Percentiles rank a stretch among this genome's conserved stretches.
These are phyloP conservation scores for Cyphellophora europaea DNA, from an alignment of 2,329 filamentous ascomycete species.

Conservation along the genomic window DNA sequence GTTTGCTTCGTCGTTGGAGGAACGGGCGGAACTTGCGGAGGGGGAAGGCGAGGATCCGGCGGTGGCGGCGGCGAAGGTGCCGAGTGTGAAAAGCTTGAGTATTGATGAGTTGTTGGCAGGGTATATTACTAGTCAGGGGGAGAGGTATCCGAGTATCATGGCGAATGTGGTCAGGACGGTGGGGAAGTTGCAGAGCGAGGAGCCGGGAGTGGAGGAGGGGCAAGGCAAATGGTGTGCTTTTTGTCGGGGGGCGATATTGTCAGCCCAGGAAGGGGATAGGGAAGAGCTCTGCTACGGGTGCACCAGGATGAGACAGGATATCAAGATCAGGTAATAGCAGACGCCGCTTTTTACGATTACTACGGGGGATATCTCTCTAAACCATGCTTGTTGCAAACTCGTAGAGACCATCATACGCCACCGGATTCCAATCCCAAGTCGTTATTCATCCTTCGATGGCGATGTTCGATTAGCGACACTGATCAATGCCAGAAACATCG, in stretches of 20 bases:
- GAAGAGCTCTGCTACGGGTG: slow-evolving; percentile 33
- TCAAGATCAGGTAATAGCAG: slow-evolving; percentile 6
- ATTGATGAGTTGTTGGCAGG: slow-evolving; percentile 85
- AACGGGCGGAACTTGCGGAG: slow-evolving; percentile 22
- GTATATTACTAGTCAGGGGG: slow-evolving; percentile 80
- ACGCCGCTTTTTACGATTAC: no score
- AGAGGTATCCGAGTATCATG: slow-evolving; percentile 81
- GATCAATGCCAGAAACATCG: no score
- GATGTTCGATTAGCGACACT: no score
- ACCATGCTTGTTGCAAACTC: no score
- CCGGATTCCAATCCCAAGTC: no score
- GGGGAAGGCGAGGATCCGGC: slow-evolving; percentile 18
- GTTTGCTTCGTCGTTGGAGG: slow-evolving; percentile 45
- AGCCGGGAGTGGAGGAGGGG: slow-evolving; percentile 38
- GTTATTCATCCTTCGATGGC: no score
- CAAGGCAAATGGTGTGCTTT: slow-evolving; percentile 52
- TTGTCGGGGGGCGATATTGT: slow-evolving; percentile 34
- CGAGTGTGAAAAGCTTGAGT: slow-evolving; percentile 59
- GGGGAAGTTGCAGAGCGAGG: slow-evolving; percentile 56
- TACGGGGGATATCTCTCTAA: no score
- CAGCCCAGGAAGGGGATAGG: slow-evolving; percentile 35
- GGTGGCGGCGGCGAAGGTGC: slow-evolving; percentile 22
- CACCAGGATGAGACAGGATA: slow-evolving; percentile 26
- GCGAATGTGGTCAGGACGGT: slow-evolving; percentile 90
- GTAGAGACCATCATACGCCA: no score